These are phyloP conservation scores for Solanum peruvianum DNA, from an alignment of 257 asterid genomes.

Conservation along the genomic window DNA sequence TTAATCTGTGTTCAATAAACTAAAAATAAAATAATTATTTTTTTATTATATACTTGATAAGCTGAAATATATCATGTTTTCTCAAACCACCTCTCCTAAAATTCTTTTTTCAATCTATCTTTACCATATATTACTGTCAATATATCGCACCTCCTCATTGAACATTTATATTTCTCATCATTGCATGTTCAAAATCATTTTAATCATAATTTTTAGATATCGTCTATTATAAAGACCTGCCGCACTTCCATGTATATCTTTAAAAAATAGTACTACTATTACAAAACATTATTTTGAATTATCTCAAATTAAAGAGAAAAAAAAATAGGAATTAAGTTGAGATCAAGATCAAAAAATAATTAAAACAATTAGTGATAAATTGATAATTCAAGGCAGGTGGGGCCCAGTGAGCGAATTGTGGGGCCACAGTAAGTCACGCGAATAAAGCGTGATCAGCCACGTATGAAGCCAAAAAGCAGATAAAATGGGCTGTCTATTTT, in stretches of 20 bases:
- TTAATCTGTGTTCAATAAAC: too few species aligned
- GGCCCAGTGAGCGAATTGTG: background rate
- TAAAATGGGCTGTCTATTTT: background rate
- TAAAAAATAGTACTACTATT: too few species aligned
- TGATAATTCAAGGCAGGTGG: background rate
- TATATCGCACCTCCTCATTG: background rate
- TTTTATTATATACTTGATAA: too few species aligned
- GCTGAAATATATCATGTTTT: background rate
- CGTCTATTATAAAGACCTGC: background rate
- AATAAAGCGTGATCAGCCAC: slow-evolving; percentile 12
- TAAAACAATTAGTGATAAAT: background rate
- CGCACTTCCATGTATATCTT: background rate
- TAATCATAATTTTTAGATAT: too few species aligned
- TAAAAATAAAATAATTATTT: too few species aligned
- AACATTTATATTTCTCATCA: too few species aligned
- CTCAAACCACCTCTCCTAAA: too few species aligned
- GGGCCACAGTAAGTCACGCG: slow-evolving; percentile 23
- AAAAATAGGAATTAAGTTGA: too few species aligned
- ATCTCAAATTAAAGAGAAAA: background rate
- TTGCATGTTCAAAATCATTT: background rate
- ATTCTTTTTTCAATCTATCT: too few species aligned
- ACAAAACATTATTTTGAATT: too few species aligned
- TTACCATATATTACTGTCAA: background rate
- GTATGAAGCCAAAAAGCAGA: background rate
- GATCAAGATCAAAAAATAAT: too few species aligned